Conservation (phyloP, 306 rosid species). For the Ormosia semicastrata region DNA sequence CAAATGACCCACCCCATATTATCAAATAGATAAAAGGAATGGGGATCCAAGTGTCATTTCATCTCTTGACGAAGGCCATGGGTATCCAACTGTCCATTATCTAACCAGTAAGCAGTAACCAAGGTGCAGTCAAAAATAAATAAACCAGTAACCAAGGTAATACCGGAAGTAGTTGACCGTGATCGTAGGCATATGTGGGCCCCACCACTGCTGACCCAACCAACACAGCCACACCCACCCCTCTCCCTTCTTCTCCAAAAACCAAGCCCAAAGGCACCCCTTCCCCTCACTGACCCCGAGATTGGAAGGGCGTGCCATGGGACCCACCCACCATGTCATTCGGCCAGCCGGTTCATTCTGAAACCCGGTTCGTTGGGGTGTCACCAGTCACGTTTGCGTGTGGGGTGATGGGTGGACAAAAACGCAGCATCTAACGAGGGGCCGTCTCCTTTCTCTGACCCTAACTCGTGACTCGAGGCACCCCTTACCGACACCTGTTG, state of each 20-base stretch:
- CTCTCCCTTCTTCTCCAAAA: neutral
- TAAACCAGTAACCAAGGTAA: neutral
- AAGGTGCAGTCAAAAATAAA: no score
- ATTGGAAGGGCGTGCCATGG: neutral
- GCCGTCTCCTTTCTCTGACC: slow-evolving; percentile 2
- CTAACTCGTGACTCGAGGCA: slow-evolving; percentile 24
- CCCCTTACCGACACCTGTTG: neutral
- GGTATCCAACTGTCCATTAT: no score
- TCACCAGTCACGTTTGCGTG: neutral
- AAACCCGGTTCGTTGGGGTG: neutral
- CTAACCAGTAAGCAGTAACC: neutral
- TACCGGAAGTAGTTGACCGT: neutral
- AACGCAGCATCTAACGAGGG: slow-evolving; percentile 4
- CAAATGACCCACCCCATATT: no score
- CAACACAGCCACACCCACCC: neutral
- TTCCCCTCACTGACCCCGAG: neutral
- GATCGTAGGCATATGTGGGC: neutral
- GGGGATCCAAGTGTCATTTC: neutral
- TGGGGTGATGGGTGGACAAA: neutral
- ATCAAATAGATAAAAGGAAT: no score
- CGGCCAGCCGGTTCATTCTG: neutral
- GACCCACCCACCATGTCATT: neutral
- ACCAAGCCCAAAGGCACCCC: neutral
- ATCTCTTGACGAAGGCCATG: neutral
- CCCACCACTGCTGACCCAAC: neutral